phyloP scores from a whole-genome alignment of 176 grass and related monocot genomes.

The Raddia guianensis region DNA sequence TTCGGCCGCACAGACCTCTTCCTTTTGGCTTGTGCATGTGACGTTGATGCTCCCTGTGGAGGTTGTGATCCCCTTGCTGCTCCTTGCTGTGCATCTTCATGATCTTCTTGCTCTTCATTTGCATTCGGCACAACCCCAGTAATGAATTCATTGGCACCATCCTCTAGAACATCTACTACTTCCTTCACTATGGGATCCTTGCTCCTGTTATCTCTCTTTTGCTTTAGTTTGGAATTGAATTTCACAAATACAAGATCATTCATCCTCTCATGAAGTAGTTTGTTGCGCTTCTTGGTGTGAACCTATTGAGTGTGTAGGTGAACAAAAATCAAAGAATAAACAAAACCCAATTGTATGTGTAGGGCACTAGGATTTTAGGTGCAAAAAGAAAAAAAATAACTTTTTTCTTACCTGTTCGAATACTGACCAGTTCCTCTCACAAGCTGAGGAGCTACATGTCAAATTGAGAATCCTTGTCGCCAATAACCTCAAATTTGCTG shows the following conservation, averaged over 20 bases:
- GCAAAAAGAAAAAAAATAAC: too few species aligned
- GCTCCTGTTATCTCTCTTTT: background rate
- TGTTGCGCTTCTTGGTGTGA: background rate
- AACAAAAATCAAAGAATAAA: too few species aligned
- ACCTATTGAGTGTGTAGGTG: background rate
- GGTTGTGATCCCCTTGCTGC: too few species aligned
- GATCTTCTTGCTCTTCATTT: background rate
- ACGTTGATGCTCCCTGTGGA: background rate
- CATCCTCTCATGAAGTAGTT: background rate
- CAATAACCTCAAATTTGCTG: too few species aligned
- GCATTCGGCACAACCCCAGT: background rate
- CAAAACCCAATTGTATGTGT: too few species aligned
- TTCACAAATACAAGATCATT: background rate
- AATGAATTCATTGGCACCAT: background rate
- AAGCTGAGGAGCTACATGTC: too few species aligned
- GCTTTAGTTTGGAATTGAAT: background rate
- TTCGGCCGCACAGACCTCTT: background rate
- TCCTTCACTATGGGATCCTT: background rate
- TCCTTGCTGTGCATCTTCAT: background rate
- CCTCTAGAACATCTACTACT: background rate
- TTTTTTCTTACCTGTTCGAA: too few species aligned
- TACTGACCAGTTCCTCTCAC: too few species aligned
- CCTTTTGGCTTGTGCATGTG: background rate
- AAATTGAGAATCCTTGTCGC: too few species aligned
- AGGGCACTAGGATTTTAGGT: too few species aligned